Percentiles rank a stretch among this genome's conserved stretches.
Conservation (phyloP, 1,284 basidiomycete genomes). For the Neonothopanus nambi region DNA sequence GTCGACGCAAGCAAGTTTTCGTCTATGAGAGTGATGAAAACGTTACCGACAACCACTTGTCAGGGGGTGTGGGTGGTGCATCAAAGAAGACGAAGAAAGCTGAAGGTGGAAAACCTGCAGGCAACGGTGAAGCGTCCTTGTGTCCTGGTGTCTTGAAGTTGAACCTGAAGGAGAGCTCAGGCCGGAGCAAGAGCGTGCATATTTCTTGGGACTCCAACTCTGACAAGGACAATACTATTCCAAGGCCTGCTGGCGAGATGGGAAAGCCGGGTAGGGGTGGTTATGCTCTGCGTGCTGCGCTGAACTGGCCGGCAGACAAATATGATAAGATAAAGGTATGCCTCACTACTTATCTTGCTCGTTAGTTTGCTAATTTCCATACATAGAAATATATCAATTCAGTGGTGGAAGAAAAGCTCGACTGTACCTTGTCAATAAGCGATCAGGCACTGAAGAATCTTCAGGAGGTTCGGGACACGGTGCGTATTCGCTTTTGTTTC, state of each 20-base stretch:
- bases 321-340: conserved; percentile 2
- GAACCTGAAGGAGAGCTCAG: too few species aligned
- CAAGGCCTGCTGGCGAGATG: conserved; percentile 3
- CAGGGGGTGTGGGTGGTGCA: too few species aligned
- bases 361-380: neutral
- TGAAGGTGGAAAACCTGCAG: too few species aligned
- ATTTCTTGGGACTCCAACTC: neutral
- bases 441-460: neutral
- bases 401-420: neutral
- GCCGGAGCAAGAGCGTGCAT: too few species aligned
- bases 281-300: neutral
- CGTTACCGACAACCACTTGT: too few species aligned
- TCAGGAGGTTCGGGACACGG: neutral
- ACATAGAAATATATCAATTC: neutral
- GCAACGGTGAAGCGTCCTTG: too few species aligned
- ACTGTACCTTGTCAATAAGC: neutral
- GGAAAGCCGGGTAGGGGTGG: conserved; percentile 5
- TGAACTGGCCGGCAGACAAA: neutral
- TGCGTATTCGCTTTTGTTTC: too few species aligned
- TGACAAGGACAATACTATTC: neutral
- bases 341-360: neutral
- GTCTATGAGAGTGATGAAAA: too few species aligned
- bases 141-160: too few species aligned
- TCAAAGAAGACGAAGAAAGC: too few species aligned
- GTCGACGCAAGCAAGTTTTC: too few species aligned